These are phyloP conservation scores for Carex pumila DNA, from an alignment of 176 grass and related monocot genomes.

Conservation along the genomic window DNA sequence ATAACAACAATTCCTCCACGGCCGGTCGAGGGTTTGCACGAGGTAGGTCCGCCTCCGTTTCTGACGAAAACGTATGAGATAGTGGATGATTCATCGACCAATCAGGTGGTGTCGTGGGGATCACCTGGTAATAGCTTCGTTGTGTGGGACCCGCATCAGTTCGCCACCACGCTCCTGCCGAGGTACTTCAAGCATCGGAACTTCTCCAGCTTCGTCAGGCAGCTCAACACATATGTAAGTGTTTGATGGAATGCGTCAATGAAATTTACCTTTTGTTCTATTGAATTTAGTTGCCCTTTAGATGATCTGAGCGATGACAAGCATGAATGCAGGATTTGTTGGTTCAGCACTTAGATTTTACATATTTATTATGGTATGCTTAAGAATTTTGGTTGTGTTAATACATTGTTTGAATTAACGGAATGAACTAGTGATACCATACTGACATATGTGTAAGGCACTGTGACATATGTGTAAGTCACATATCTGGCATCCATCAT, in stretches of 20 bases:
- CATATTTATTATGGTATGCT: background rate
- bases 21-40: slow-evolving; percentile 66
- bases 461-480: too few species aligned
- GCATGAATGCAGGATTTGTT: background rate
- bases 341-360: background rate
- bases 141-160: slow-evolving; percentile 69
- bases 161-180: slow-evolving; percentile 52
- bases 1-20: background rate
- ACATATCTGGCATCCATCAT: background rate
- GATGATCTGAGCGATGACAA: slow-evolving; percentile 7
- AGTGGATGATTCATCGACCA: slow-evolving; percentile 49
- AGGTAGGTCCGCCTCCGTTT: slow-evolving; percentile 60
- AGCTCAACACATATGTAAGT: slow-evolving; percentile 93
- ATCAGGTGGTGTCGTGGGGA: slow-evolving; percentile 60
- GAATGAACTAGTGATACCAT: background rate
- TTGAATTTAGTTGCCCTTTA: slow-evolving; percentile 1
- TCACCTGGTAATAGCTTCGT: slow-evolving; percentile 57
- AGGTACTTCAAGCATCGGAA: slow-evolving; percentile 80
- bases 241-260: slow-evolving; percentile 9
- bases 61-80: slow-evolving; percentile 81
- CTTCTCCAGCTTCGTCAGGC: slow-evolving; percentile 83
- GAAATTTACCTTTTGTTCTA: slow-evolving; percentile 27
- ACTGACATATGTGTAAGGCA: too few species aligned
- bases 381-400: background rate
- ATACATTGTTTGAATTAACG: background rate